A percentile compares a stretch with the other conserved stretches of the same genome.
phyloP scores from a whole-genome alignment of 768 basidiomycete species.

The Hygrophorus russula region DNA sequence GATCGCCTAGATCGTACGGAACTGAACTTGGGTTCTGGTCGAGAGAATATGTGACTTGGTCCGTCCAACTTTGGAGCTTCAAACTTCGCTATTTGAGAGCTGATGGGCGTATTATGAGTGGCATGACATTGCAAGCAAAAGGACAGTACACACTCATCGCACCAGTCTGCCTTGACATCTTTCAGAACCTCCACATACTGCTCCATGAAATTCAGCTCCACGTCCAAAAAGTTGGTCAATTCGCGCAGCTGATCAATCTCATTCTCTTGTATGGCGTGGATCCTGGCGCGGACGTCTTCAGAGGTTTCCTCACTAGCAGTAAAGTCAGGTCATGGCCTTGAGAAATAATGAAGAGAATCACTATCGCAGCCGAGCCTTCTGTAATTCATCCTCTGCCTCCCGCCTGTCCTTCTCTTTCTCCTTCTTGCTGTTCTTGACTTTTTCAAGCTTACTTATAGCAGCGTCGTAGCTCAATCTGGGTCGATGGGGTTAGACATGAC shows the following conservation, averaged over 20 bases:
- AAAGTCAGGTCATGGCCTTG: not conserved
- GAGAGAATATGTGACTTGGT: slow-evolving; percentile 10
- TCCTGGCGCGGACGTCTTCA: slow-evolving; percentile 73
- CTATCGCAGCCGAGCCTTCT: slow-evolving; percentile 65
- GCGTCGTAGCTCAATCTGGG: slow-evolving; percentile 68
- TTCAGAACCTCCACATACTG: slow-evolving; percentile 65
- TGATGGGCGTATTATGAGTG: slow-evolving; percentile 11
- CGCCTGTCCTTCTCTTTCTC: slow-evolving; percentile 51
- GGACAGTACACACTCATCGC: slow-evolving; percentile 37
- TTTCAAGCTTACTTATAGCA: slow-evolving; percentile 58
- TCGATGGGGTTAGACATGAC: not conserved
- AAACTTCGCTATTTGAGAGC: slow-evolving; percentile 18
- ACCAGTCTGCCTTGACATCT: slow-evolving; percentile 61
- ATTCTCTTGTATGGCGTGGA: slow-evolving; percentile 71
- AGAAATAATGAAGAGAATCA: slow-evolving; percentile 23
- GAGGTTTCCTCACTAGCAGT: slow-evolving; percentile 67
- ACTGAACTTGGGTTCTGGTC: slow-evolving; percentile 16
- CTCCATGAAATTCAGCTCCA: slow-evolving; percentile 62
- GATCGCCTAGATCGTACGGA: slow-evolving; percentile 23
- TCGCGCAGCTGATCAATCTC: slow-evolving; percentile 65
- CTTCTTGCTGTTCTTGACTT: slow-evolving; percentile 62
- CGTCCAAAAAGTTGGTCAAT: slow-evolving; percentile 58
- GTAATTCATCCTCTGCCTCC: slow-evolving; percentile 77
- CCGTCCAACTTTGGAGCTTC: slow-evolving; percentile 12
- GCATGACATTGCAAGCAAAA: not conserved